Evolutionary conservation across 805 yeast species (phyloP).

Genomic region (Candida adriatica): DNA sequence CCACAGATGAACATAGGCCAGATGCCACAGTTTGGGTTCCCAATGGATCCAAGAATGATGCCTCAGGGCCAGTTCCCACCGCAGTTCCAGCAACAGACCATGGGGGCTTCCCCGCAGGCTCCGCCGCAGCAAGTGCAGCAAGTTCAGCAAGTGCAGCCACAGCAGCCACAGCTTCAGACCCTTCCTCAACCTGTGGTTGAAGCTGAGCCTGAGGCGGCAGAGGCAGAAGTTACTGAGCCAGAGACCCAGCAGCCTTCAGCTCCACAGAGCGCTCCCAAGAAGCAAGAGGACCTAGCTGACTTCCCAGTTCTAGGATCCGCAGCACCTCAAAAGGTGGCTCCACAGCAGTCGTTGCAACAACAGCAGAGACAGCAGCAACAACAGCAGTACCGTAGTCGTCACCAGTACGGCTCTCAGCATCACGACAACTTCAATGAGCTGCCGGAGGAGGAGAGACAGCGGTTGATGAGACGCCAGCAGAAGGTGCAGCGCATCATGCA

Average conservation of each 20-base stretch:
- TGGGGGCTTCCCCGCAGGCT: slow-evolving; percentile 3
- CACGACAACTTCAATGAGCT: slow-evolving; percentile 32
- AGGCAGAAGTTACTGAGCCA: slow-evolving; percentile 7
- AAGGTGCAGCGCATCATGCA: slow-evolving; percentile 69
- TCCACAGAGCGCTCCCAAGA: no score
- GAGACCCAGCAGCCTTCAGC: slow-evolving; percentile 12
- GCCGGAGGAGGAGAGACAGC: slow-evolving; percentile 68
- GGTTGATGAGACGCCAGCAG: slow-evolving; percentile 59
- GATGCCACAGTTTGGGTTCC: slow-evolving; percentile 20
- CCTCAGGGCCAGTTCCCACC: slow-evolving; percentile 11
- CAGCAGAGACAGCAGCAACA: slow-evolving; percentile 15
- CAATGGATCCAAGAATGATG: slow-evolving; percentile 25
- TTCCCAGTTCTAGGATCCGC: slow-evolving; percentile 51
- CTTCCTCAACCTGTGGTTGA: slow-evolving; percentile 1
- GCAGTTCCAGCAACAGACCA: slow-evolving; percentile 9
- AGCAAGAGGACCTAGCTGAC: slow-evolving; percentile 36
- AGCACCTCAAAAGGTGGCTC: slow-evolving; percentile 21
- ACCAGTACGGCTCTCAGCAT: slow-evolving; percentile 22
- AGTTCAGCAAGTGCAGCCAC: slow-evolving; percentile 12
- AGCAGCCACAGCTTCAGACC: slow-evolving; percentile 7
- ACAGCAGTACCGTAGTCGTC: slow-evolving; percentile 15
- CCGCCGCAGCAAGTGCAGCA: slow-evolving; percentile 5
- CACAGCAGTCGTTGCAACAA: slow-evolving; percentile 7
- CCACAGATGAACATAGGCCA: slow-evolving; percentile 21
- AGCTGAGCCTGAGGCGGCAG: neutral